Conservation (phyloP, 495 filamentous ascomycete species). For the Neurospora tetraspora region DNA sequence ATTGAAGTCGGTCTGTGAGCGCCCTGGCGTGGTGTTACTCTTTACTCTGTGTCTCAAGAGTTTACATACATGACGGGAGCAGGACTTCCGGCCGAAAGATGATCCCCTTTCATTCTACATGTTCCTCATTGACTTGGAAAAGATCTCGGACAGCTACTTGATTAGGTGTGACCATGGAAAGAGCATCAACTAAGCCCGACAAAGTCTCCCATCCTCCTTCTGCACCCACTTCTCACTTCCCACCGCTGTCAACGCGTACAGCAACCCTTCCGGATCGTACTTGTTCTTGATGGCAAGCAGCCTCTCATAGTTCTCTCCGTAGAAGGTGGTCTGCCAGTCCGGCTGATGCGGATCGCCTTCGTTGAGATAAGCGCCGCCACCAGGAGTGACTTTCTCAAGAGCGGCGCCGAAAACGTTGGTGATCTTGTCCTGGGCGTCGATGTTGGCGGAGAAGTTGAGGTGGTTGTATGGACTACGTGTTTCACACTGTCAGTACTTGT, state of each 20-base stretch:
- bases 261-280: conserved; percentile 44
- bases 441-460: not conserved
- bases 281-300: conserved; percentile 42
- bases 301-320: conserved; percentile 42
- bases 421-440: not conserved
- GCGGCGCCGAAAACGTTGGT: conserved; percentile 11
- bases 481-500: not conserved
- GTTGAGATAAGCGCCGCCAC: conserved; percentile 35
- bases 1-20: no score
- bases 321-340: conserved; percentile 50
- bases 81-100: no score
- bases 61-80: no score
- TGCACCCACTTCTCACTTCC: conserved; percentile 43
- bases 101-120: no score
- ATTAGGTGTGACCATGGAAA: not conserved
- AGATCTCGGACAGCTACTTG: not conserved
- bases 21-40: no score
- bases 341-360: conserved; percentile 48
- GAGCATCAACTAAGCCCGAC: conserved; percentile 5
- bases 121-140: not conserved
- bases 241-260: conserved; percentile 46
- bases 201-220: conserved; percentile 31
- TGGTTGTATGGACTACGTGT: not conserved
- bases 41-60: no score
- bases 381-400: conserved; percentile 19